Evolutionary conservation across 495 filamentous ascomycete species (phyloP).

Genomic region (Talaromyces adpressus): DNA sequence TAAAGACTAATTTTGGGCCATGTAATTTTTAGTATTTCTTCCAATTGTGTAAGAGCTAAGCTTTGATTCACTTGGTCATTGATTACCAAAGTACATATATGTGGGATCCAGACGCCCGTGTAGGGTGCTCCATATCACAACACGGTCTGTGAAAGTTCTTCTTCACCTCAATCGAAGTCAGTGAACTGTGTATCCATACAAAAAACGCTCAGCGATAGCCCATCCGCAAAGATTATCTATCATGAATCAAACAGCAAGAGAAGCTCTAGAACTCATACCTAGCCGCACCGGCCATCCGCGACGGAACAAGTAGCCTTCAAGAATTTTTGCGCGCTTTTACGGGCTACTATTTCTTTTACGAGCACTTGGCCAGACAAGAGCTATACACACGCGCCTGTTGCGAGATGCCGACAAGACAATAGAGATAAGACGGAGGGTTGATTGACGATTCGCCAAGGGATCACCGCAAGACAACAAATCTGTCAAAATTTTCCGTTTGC

Average conservation of each 20-base stretch:
- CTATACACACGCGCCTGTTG: background rate
- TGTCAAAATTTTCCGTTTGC: too few species aligned
- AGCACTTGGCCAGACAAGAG: background rate
- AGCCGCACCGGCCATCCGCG: background rate
- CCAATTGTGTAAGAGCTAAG: too few species aligned
- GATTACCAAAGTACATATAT: too few species aligned
- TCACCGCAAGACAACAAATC: too few species aligned
- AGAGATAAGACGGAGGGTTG: background rate
- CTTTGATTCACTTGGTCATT: too few species aligned
- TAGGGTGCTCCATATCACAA: too few species aligned
- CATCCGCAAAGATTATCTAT: background rate
- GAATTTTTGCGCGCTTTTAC: background rate
- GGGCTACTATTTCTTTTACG: background rate
- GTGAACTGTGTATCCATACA: background rate
- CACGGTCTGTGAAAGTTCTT: too few species aligned
- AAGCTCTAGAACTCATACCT: background rate
- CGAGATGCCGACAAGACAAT: background rate
- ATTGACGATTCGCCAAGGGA: background rate
- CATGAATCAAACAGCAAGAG: background rate
- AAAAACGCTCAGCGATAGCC: background rate
- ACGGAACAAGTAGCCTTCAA: background rate
- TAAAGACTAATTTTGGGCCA: too few species aligned
- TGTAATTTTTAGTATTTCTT: too few species aligned
- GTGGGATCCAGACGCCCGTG: too few species aligned
- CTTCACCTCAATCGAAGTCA: background rate